Conservation (phyloP, 2,329 filamentous ascomycete species). For the Pseudogymnoascus destructans region DNA sequence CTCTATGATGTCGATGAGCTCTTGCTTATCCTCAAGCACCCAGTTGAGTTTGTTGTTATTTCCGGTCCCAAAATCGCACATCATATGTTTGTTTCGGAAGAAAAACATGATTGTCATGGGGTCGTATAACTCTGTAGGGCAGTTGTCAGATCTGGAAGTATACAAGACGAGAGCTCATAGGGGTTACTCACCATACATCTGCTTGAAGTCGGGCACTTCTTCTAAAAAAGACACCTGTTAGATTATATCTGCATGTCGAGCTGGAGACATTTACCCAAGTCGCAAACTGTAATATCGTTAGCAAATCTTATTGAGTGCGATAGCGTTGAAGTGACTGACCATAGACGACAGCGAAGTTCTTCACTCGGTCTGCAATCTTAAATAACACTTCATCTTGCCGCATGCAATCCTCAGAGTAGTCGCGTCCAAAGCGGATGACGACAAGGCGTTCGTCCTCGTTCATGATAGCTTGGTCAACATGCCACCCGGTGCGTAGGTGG, state of each 20-base stretch:
- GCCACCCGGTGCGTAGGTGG: conserved; percentile 85
- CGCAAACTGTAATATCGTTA: conserved; percentile 45
- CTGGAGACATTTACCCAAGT: conserved; percentile 37
- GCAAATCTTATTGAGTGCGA: neutral
- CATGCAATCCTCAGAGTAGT: conserved; percentile 70
- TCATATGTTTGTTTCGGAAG: conserved; percentile 98
- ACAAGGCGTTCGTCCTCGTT: conserved; percentile 82
- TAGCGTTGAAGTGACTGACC: neutral
- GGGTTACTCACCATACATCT: conserved; percentile 62
- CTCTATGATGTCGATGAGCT: conserved; percentile 96
- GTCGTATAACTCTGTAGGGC: conserved; percentile 55
- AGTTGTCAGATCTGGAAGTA: conserved; percentile 8
- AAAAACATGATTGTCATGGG: conserved; percentile 95
- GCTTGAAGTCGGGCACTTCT: conserved; percentile 82
- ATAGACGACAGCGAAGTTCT: conserved; percentile 88
- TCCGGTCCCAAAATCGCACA: conserved; percentile 93
- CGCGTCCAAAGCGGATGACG: conserved; percentile 84
- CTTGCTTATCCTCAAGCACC: conserved; percentile 94
- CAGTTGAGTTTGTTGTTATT: conserved; percentile 99
- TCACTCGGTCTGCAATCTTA: conserved; percentile 82
- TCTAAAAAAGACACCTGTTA: conserved; percentile 31
- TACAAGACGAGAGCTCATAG: neutral
- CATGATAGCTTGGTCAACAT: conserved; percentile 93
- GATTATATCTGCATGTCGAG: neutral
- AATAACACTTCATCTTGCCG: conserved; percentile 87